phyloP scores from a whole-genome alignment of 352 stramenopile genomes.

The Phytophthora citricola region DNA sequence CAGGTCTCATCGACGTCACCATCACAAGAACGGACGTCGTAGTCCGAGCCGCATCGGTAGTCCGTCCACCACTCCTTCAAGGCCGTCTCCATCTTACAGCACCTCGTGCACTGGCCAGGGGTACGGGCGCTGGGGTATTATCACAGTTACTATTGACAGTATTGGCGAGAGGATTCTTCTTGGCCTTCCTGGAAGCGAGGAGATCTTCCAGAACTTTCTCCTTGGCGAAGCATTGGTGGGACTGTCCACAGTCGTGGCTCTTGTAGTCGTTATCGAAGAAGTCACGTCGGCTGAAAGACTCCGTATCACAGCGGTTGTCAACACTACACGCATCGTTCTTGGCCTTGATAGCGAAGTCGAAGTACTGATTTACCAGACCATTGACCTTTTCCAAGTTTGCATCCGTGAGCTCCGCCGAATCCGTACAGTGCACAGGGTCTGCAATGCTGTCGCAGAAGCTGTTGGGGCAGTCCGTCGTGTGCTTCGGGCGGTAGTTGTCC shows the following conservation, averaged over 20 bases:
- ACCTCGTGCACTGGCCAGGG: constrained; percentile 50
- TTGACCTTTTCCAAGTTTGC: constrained; percentile 41
- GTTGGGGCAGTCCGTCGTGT: constrained; percentile 43
- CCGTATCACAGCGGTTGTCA: too few species aligned
- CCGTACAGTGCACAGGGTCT: constrained; percentile 8
- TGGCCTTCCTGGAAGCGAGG: constrained; percentile 17
- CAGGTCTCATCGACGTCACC: constrained; percentile 44
- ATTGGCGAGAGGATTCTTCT: constrained; percentile 47
- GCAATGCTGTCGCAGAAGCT: constrained; percentile 45
- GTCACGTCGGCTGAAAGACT: too few species aligned
- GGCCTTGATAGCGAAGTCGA: constrained; percentile 47
- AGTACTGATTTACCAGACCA: constrained; percentile 37
- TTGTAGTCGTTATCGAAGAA: constrained; percentile 51
- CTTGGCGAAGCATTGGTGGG: constrained; percentile 44
- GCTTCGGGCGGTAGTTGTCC: constrained; percentile 56
- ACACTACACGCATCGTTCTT: constrained; percentile 56
- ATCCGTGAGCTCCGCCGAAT: constrained; percentile 34
- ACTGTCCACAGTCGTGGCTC: constrained; percentile 15
- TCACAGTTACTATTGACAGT: constrained; percentile 9
- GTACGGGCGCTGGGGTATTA: constrained; percentile 42
- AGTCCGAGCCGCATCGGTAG: constrained; percentile 64
- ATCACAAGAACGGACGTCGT: constrained; percentile 46
- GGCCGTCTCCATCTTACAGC: constrained; percentile 49
- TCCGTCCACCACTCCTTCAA: constrained; percentile 72
- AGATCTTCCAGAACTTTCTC: constrained; percentile 35